Percentiles rank a stretch among this genome's conserved stretches.
phyloP scores from a whole-genome alignment of 1,139 yeast genomes.

The Candida labiduridarum region DNA sequence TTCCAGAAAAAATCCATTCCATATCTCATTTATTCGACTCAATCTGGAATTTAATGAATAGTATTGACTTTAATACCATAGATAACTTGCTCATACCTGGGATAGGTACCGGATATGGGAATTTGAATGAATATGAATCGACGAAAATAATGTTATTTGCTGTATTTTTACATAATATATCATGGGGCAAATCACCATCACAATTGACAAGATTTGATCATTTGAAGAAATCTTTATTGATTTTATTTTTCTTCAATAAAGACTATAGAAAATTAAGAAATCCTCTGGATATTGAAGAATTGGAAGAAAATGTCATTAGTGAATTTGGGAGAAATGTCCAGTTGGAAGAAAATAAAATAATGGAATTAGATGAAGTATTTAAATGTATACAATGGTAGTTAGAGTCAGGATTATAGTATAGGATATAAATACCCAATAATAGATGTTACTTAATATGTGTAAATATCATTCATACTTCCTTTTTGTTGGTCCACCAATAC shows the following conservation, averaged over 20 bases:
- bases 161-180: conserved; percentile 19
- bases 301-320: conserved; percentile 14
- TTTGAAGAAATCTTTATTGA: conserved; percentile 20
- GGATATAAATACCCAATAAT: too few species aligned
- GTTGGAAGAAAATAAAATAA: conserved; percentile 8
- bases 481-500: too few species aligned
- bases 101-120: conserved; percentile 32
- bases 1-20: conserved; percentile 18
- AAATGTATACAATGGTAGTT: conserved; percentile 14
- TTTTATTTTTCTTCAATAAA: conserved; percentile 24
- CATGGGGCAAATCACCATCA: conserved; percentile 3
- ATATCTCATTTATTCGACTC: conserved; percentile 18
- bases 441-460: too few species aligned
- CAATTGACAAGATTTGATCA: conserved; percentile 7
- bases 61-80: neutral
- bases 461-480: too few species aligned
- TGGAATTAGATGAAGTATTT: conserved; percentile 19
- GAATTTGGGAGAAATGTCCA: conserved; percentile 14
- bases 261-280: conserved; percentile 21
- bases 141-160: conserved; percentile 26
- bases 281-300: conserved; percentile 15
- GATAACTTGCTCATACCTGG: conserved; percentile 29
- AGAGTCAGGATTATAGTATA: too few species aligned
- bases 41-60: conserved; percentile 25
- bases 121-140: conserved; percentile 19